These are phyloP conservation scores for Kalmusia sp. DNA, from an alignment of 2,329 filamentous ascomycete species.

Conservation along the genomic window DNA sequence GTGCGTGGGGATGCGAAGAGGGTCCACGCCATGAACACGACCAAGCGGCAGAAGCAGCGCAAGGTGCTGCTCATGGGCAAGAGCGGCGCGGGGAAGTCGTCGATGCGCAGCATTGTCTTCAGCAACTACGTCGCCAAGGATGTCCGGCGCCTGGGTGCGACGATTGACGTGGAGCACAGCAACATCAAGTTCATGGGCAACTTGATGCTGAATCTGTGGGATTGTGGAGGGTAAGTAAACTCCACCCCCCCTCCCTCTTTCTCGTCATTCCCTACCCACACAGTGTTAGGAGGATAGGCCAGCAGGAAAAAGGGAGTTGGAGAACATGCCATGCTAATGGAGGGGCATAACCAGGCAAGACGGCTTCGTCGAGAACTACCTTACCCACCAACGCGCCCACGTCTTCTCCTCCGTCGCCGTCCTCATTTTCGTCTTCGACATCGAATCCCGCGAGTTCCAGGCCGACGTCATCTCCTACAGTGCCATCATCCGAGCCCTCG, in stretches of 20 bases:
- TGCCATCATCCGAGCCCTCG: conserved; percentile 85
- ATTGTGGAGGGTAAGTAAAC: conserved; percentile 80
- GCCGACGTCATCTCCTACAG: conserved; percentile 92
- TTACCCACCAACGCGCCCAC: conserved; percentile 92
- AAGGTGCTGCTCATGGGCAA: conserved; percentile 76
- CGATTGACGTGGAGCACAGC: conserved; percentile 97
- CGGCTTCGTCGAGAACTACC: conserved; percentile 98
- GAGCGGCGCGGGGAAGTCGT: conserved; percentile 95
- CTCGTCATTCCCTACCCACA: too few relatives aligned
- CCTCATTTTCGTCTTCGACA: conserved; percentile 98
- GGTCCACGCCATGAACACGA: conserved; percentile 43
- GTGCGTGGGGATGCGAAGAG: background rate
- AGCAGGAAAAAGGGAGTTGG: background rate
- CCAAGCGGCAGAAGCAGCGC: conserved; percentile 60
- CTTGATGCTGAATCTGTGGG: conserved; percentile 96
- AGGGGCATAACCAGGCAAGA: conserved; percentile 77
- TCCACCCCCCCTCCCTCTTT: too few relatives aligned
- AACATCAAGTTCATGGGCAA: conserved; percentile 99
- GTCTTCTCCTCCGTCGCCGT: conserved; percentile 97
- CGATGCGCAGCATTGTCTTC: conserved; percentile 98
- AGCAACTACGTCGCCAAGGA: conserved; percentile 98
- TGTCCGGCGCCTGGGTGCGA: conserved; percentile 88
- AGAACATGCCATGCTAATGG: background rate
- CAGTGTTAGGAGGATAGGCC: too few relatives aligned
- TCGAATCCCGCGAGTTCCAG: conserved; percentile 93